These are phyloP conservation scores for Salix exigua DNA, from an alignment of 345 rosid genomes.

Conservation along the genomic window DNA sequence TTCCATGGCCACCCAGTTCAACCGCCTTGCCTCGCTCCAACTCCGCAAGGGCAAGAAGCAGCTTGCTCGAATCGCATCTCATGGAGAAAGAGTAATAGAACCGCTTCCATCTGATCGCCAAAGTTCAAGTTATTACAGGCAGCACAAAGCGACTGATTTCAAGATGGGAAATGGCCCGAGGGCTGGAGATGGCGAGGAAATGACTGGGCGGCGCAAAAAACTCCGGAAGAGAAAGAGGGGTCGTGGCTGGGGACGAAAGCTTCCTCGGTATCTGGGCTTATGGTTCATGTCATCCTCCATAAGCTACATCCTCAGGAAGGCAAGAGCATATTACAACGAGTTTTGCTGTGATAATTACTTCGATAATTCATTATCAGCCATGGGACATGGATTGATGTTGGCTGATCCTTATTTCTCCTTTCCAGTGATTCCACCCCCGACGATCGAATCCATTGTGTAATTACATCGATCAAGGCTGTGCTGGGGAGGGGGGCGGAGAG, in stretches of 20 bases:
- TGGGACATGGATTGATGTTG: not conserved
- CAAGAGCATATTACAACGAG: conserved; percentile 45
- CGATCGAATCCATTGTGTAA: not conserved
- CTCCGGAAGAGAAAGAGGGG: not conserved
- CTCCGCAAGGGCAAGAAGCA: too few species aligned
- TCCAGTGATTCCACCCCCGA: conserved; percentile 26
- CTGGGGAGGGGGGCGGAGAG: too few species aligned
- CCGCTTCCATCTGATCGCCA: not conserved
- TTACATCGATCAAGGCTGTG: too few species aligned
- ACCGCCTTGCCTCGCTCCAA: too few species aligned
- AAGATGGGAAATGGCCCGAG: not conserved
- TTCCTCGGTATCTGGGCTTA: conserved; percentile 19
- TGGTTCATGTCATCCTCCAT: conserved; percentile 36
- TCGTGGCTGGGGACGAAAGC: not conserved
- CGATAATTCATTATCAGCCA: not conserved
- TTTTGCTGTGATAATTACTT: conserved; percentile 27
- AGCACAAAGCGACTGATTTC: not conserved
- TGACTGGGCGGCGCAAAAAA: not conserved
- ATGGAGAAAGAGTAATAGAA: not conserved
- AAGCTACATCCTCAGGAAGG: conserved; percentile 38
- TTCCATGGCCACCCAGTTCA: too few species aligned
- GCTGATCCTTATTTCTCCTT: conserved; percentile 46
- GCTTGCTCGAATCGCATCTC: not conserved
- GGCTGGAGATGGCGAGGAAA: not conserved
- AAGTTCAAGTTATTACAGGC: not conserved